Evolutionary conservation across 805 yeast genomes (phyloP).

Genomic region (Candida quercuum): DNA sequence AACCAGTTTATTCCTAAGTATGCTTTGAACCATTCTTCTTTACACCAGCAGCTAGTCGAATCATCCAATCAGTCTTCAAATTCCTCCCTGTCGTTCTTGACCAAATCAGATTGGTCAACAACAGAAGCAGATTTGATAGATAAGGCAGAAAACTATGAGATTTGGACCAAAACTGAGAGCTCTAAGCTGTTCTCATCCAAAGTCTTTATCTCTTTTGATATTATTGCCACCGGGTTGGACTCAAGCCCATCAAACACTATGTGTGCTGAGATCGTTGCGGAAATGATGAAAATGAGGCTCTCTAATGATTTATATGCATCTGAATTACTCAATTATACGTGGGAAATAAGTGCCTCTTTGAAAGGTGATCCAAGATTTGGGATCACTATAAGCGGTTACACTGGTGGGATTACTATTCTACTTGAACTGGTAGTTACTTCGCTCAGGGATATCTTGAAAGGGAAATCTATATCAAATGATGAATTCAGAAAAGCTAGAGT

Average conservation of each 20-base stretch:
- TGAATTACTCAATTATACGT: slow-evolving; percentile 48
- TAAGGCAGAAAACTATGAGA: slow-evolving; percentile 33
- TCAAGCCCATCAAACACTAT: slow-evolving; percentile 36
- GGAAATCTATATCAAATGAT: slow-evolving; percentile 21
- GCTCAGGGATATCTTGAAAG: slow-evolving; percentile 21
- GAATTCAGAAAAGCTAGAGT: slow-evolving; percentile 43
- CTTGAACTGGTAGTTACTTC: slow-evolving; percentile 29
- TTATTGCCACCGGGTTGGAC: slow-evolving; percentile 27
- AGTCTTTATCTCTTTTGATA: slow-evolving; percentile 40
- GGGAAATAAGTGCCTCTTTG: slow-evolving; percentile 50
- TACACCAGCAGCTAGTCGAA: slow-evolving; percentile 22
- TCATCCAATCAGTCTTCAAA: slow-evolving; percentile 22
- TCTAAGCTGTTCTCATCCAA: slow-evolving; percentile 25
- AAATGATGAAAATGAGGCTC: slow-evolving; percentile 37
- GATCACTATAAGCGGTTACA: slow-evolving; percentile 51
- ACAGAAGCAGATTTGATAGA: slow-evolving; percentile 33
- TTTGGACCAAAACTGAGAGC: slow-evolving; percentile 46
- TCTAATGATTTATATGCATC: slow-evolving; percentile 44
- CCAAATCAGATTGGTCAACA: slow-evolving; percentile 24
- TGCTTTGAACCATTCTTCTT: slow-evolving; percentile 22
- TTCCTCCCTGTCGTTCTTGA: slow-evolving; percentile 28
- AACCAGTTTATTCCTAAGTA: slow-evolving; percentile 33
- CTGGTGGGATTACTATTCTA: slow-evolving; percentile 31
- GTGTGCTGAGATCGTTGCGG: slow-evolving; percentile 48
- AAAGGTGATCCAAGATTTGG: slow-evolving; percentile 50